Conservation (phyloP, 441 rosid species). For the Mallotus repandus region DNA sequence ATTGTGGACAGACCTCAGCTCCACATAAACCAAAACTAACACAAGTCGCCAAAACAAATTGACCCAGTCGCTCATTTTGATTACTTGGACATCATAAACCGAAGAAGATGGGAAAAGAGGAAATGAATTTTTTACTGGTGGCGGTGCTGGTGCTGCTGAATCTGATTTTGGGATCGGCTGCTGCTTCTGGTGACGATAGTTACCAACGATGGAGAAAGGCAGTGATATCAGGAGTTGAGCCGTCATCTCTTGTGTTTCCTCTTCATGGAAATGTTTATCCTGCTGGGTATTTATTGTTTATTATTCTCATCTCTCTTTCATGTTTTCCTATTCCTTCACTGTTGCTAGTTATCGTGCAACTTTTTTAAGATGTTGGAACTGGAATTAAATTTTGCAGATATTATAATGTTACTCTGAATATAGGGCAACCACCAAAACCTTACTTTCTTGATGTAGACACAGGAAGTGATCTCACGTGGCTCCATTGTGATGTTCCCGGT, state of each 20-base stretch:
- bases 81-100: not conserved
- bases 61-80: not conserved
- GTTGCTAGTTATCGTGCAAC: not conserved
- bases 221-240: constrained; percentile 46
- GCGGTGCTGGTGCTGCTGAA: constrained; percentile 23
- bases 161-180: constrained; percentile 38
- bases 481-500: constrained; percentile 83
- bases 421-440: constrained; percentile 79
- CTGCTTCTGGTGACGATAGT: constrained; percentile 21
- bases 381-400: constrained; percentile 40
- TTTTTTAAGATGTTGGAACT: not conserved
- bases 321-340: not conserved
- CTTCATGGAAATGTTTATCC: constrained; percentile 79
- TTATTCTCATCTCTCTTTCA: not conserved
- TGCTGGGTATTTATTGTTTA: constrained; percentile 44
- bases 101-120: constrained; percentile 33
- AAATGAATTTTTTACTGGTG: constrained; percentile 18
- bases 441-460: constrained; percentile 90
- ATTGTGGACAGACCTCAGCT: not conserved
- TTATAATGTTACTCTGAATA: constrained; percentile 60
- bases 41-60: not conserved
- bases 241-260: constrained; percentile 67
- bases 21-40: not conserved
- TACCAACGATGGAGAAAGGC: constrained; percentile 41
- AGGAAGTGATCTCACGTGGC: constrained; percentile 97